phyloP scores from a whole-genome alignment of 2,329 filamentous ascomycete species.

The Calonectria hongkongensis region DNA sequence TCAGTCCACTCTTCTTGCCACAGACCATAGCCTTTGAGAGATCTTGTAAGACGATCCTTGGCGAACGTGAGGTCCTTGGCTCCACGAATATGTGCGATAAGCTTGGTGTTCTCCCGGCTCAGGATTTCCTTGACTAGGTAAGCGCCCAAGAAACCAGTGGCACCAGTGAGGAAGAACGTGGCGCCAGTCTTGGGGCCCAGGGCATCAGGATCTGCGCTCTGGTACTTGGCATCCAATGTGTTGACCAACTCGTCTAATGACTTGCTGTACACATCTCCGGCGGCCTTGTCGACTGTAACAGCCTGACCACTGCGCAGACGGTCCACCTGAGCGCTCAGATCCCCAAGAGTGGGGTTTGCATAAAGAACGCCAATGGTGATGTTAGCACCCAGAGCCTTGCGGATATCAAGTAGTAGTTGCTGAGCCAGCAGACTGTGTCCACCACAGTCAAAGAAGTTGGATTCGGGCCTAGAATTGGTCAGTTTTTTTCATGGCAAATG shows the following conservation, averaged over 20 bases:
- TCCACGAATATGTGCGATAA: slow-evolving; percentile 84
- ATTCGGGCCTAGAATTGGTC: slow-evolving; percentile 59
- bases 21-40: slow-evolving; percentile 84
- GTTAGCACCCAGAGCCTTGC: slow-evolving; percentile 55
- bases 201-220: slow-evolving; percentile 60
- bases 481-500: slow-evolving; percentile 8
- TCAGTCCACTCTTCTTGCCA: slow-evolving; percentile 83
- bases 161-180: slow-evolving; percentile 91
- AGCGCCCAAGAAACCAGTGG: slow-evolving; percentile 86
- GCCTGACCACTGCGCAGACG: slow-evolving; percentile 52
- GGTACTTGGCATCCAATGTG: slow-evolving; percentile 65
- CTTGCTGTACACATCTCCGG: slow-evolving; percentile 65
- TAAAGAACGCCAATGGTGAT: slow-evolving; percentile 59
- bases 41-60: slow-evolving; percentile 78
- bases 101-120: slow-evolving; percentile 49
- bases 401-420: slow-evolving; percentile 81
- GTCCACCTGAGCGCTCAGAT: slow-evolving; percentile 54
- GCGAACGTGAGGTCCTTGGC: slow-evolving; percentile 78
- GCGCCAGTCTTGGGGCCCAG: slow-evolving; percentile 54
- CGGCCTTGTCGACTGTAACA: slow-evolving; percentile 1
- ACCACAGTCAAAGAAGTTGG: slow-evolving; percentile 62
- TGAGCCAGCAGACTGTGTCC: slow-evolving; percentile 75
- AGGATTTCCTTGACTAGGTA: slow-evolving; percentile 87
- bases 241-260: slow-evolving; percentile 56
- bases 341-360: slow-evolving; percentile 27